Evolutionary conservation across 2,329 filamentous ascomycete genomes (phyloP).

Genomic region (Alternaria solani): DNA sequence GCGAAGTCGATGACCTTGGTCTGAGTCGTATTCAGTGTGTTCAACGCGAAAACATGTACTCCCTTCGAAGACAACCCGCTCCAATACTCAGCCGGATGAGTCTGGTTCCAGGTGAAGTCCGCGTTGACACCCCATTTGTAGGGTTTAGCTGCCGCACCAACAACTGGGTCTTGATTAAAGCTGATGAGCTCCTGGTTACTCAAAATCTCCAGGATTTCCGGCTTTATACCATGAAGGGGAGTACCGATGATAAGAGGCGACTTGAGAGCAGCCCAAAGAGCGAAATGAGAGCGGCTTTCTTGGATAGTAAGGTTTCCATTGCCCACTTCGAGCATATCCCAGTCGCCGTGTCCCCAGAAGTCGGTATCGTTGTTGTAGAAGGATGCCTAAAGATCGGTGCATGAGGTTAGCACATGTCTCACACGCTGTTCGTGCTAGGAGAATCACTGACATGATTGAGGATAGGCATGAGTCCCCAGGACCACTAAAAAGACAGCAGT

Average conservation of each 20-base stretch:
- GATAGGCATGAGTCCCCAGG: conserved; percentile 29
- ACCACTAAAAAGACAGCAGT: not conserved
- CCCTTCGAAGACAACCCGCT: conserved; percentile 33
- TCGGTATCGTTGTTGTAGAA: conserved; percentile 29
- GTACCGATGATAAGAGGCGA: conserved; percentile 56
- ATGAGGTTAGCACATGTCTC: not conserved
- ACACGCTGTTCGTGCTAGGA: not conserved
- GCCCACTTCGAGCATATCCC: conserved; percentile 50
- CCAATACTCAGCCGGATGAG: conserved; percentile 41
- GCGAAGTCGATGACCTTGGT: conserved; percentile 26
- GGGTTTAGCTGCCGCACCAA: conserved; percentile 50
- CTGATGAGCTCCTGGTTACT: conserved; percentile 53
- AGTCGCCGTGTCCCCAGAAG: conserved; percentile 37
- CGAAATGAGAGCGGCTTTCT: conserved; percentile 50
- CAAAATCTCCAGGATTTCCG: conserved; percentile 51
- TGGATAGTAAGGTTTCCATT: conserved; percentile 43
- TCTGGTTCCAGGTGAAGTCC: conserved; percentile 59
- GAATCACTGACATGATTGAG: conserved; percentile 20
- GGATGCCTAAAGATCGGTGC: conserved; percentile 8
- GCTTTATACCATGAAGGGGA: conserved; percentile 47
- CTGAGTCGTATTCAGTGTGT: conserved; percentile 25
- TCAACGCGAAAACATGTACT: conserved; percentile 38
- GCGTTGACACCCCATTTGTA: conserved; percentile 60
- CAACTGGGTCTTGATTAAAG: conserved; percentile 56
- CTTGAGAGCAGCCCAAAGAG: conserved; percentile 54